Base-by-base conservation (phyloP, 768 basidiomycete species). In the Tylopilus sp. region DNA sequence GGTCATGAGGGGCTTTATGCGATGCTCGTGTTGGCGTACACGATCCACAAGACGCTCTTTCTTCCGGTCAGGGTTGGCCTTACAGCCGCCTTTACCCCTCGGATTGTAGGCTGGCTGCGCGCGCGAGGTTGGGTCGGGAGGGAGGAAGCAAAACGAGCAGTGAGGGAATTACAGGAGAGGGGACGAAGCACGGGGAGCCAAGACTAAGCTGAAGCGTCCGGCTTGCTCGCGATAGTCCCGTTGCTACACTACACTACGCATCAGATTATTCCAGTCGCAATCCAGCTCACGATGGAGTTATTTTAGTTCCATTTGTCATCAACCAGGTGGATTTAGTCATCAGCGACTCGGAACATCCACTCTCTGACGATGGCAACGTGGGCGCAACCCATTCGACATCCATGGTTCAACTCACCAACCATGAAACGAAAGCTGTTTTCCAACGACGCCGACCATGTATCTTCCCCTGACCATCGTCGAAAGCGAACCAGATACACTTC, bases 41-140 rank as follows among this genome's bases (percentile, higher is more conserved):
- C 89, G 18, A 82, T 99, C 47, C 97, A 99, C 80, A 99, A 99
- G 74, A 95, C 91, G 0, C 63, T 92, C 1, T 89, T 98, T 64
- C 66, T 98, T 20, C 97, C 97, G 9, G 69, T 99, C 21, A 76
- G 97, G 36, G 81, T 97, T 1, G 97, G 93, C 0, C 70, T 95
- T 55, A 98, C 95, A 0, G 92, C 90, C 1, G 85, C 83, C 1
- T 71, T 90, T 46, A 95, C 94, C 0, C 94, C 94, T 1, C 78
- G 78, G 57, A 68, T 98, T n/a, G 94, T 97, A 4, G 77, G 78
- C 18, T 95, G 91, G 90, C 71, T 98, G 47, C 75, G 81, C n/a
- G 71, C 69, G 31, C 73, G 85, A 55, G 93, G 94, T 1, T 98
- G 92, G 92, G 84, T 81, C 2, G 86, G 88, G 12, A 73, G 80